Base-by-base conservation (phyloP, 2,329 filamentous ascomycete genomes). In the Phyllosticta citrichinensis region DNA sequence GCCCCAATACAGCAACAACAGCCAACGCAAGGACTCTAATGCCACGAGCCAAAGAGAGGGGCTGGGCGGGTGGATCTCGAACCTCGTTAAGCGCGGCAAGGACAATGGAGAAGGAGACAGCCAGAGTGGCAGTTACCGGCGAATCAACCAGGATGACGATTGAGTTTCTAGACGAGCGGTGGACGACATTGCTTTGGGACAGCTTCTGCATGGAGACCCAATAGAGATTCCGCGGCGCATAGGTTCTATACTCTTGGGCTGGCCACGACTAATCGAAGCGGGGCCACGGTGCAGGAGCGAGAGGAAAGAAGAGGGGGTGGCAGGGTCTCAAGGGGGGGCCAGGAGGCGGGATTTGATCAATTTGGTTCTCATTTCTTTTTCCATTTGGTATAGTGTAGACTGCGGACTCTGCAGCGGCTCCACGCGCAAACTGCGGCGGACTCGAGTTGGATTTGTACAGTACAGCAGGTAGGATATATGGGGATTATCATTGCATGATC, bases 11-110 rank as follows among this genome's bases (percentile, higher is more conserved):
- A 63, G 64, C 25, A 64, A 66, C 57, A 51, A 60, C 25, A 63
- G 67, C 11, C 62, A 67, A 40, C 58, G 66, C 17, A 68, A 67
- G 55, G 64, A 67, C 3, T 68, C 69, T 56, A 40, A 40, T 17
- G 33, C 33, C 11, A 65, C 65, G 55, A 68, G 67, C 62, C 69
- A 65, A 65, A 70, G 63, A 17, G 83, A 87, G 67, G 85, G 86
- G 3, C 75, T 88, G 59, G 84, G 84, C 17, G 84, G 85, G 14
- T 89, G 87, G 86, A 87, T 89, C 66, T 84, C 81, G 53, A 83
- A 83, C 52, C 82, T 89, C 74, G 82, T 88, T 50, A 82, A 79
- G 67, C 78, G 80, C 62, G 77, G 69, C 64, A 81, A 76, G 71
- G 75, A 76, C 25, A 76, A 76, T 47, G 73, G 71, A 19, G 75